A percentile compares a stretch with the other conserved stretches of the same genome.
Conservation (phyloP, 495 filamentous ascomycete species). For the Collariella sp. region DNA sequence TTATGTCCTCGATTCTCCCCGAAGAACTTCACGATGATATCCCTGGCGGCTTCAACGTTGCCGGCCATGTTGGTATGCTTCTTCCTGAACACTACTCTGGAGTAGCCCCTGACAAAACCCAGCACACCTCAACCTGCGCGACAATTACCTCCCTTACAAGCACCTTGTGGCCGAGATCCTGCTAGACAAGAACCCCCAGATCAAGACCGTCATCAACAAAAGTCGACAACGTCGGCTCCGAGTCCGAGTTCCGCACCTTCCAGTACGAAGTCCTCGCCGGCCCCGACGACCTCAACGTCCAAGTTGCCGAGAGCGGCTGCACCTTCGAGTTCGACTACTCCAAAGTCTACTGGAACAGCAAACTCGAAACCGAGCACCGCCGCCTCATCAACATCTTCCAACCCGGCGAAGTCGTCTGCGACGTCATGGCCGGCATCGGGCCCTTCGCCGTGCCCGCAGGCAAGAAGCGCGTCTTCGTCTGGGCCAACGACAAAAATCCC, state of each 20-base stretch:
- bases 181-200: constrained; percentile 69
- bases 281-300: constrained; percentile 67
- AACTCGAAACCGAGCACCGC: constrained; percentile 79
- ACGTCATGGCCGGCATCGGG: constrained; percentile 96
- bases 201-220: constrained; percentile 96
- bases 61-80: constrained; percentile 75
- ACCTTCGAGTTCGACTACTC: constrained; percentile 63
- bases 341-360: constrained; percentile 96
- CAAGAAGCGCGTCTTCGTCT: constrained; percentile 84
- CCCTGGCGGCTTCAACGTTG: constrained; percentile 76
- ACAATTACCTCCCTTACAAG: constrained; percentile 72
- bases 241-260: constrained; percentile 87
- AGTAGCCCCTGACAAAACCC: constrained; percentile 14
- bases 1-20: constrained; percentile 71
- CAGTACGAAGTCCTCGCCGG: constrained; percentile 85
- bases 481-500: constrained; percentile 95
- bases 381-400: constrained; percentile 70
- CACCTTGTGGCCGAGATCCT: constrained; percentile 73
- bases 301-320: constrained; percentile 56
- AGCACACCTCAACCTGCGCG: constrained; percentile 85
- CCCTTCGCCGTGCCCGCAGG: constrained; percentile 92
- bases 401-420: constrained; percentile 80
- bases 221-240: constrained; percentile 71
- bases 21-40: constrained; percentile 55
- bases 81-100: background rate